Conservation (phyloP, 202 grass and related monocot species). For the Setaria italica region DNA sequence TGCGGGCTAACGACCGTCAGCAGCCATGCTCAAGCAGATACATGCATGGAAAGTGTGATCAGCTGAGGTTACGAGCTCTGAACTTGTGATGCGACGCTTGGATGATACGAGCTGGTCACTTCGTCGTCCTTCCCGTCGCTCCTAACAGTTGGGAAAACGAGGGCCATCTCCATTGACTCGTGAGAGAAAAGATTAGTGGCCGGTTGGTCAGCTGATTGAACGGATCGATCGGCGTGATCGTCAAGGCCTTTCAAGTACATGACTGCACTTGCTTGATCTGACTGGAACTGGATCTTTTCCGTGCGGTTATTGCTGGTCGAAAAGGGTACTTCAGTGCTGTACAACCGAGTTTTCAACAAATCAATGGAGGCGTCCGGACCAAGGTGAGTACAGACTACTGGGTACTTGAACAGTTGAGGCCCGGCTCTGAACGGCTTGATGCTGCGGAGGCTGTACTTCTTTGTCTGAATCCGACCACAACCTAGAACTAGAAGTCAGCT, state of each 20-base stretch:
- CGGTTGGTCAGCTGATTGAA: conserved; percentile 27
- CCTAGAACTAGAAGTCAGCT: neutral
- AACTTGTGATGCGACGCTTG: neutral
- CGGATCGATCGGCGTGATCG: neutral
- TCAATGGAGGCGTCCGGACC: neutral
- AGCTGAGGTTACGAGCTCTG: neutral
- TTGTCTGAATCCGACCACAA: neutral
- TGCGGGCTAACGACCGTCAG: neutral
- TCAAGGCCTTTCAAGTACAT: neutral
- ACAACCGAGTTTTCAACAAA: too few species aligned
- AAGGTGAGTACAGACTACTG: neutral
- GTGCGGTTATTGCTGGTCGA: neutral
- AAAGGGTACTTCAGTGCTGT: neutral
- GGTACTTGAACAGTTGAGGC: neutral
- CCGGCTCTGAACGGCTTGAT: neutral
- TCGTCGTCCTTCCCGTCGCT: neutral
- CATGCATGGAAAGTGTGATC: neutral
- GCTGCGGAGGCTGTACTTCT: neutral
- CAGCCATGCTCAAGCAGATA: neutral
- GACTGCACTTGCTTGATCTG: neutral
- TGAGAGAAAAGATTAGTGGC: neutral
- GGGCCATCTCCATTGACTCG: neutral
- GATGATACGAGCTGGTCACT: neutral
- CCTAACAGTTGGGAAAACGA: conserved; percentile 14
- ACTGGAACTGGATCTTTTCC: neutral